Base-by-base conservation (phyloP, 208 protist species). In the Histomonas meleagridis region DNA sequence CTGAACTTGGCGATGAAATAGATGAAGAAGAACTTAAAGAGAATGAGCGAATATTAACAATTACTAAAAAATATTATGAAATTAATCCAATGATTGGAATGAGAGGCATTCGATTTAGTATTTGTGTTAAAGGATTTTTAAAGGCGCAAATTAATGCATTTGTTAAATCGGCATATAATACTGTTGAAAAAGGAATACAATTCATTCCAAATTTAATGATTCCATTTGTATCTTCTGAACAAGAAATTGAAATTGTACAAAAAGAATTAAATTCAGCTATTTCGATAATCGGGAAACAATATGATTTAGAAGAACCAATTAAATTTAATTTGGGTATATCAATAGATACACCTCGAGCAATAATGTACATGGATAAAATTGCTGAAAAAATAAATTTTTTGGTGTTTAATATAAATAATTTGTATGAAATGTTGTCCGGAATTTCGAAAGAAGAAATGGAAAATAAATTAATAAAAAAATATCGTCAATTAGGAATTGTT, bases 61-160 rank as follows among this genome's bases (percentile, higher is more conserved):
- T 23, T 18, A 40, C 55, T 16, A 43, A 55, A 32, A 69, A 62
- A 60, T 72, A 48, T 18, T 35, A 96, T 91, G 97, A 98, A 95
- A 72, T 93, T 90, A 98, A 98, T 95, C 97, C 97, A 62, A 97
- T 98, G 97, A 94, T 98, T 43, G 97, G 97, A 40, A 95, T 97
- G 92, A 93, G 97, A 62, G 97, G 97, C 40, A 97, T 96, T 95
- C 94, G 97, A 81, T 94, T 98, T 12, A 96, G 96, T 32, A 95
- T 98, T 78, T 94, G 94, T 48, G 97, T 97, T 93, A 96, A 96
- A 35, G 97, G 98, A 94, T 96, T 98, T 90, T 96, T 96, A 94
- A 96, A 97, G 92, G 97, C 97, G 95, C 97, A 98, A 94, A 95
- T 97, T 62, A 94, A 38, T 91, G 70, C 51, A 32, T 46, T 91